Evolutionary conservation across 495 filamentous ascomycete genomes (phyloP).

Genomic region (Penicillium goetzii): DNA sequence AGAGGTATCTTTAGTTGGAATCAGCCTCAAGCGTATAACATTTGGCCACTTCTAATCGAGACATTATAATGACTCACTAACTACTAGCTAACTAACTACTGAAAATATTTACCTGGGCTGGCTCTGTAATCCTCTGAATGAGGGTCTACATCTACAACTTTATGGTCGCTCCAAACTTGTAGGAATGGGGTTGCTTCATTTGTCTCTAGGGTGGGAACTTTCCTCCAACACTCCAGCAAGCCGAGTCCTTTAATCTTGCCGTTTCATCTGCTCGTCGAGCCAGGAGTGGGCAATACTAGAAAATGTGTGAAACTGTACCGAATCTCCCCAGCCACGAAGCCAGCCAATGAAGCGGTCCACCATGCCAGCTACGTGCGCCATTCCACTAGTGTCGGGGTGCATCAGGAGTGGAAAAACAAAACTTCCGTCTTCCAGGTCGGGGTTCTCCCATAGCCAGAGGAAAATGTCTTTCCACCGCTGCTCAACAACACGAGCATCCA

Average conservation of each 20-base stretch:
- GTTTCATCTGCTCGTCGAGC: background rate
- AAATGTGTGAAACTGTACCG: background rate
- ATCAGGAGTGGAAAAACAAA: background rate
- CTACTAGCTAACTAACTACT: no score
- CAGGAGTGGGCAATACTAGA: background rate
- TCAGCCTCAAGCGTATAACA: no score
- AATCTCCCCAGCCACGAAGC: background rate
- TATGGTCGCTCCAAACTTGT: no score
- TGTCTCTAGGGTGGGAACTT: no score
- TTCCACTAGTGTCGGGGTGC: background rate
- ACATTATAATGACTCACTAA: no score
- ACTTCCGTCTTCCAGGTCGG: background rate
- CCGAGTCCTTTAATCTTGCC: background rate
- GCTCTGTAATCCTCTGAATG: no score
- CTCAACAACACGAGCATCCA: conserved; percentile 1
- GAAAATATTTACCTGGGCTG: no score
- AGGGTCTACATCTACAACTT: no score
- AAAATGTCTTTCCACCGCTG: background rate
- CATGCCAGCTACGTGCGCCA: background rate
- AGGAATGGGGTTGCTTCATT: no score
- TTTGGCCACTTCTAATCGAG: no score
- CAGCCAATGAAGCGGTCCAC: background rate
- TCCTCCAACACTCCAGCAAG: no score
- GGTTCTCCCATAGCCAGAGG: background rate
- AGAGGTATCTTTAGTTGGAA: no score